Percentiles rank a stretch among this genome's conserved stretches.
Conservation (phyloP, 2,329 filamentous ascomycete genomes). For the Diaporthe batatas region DNA sequence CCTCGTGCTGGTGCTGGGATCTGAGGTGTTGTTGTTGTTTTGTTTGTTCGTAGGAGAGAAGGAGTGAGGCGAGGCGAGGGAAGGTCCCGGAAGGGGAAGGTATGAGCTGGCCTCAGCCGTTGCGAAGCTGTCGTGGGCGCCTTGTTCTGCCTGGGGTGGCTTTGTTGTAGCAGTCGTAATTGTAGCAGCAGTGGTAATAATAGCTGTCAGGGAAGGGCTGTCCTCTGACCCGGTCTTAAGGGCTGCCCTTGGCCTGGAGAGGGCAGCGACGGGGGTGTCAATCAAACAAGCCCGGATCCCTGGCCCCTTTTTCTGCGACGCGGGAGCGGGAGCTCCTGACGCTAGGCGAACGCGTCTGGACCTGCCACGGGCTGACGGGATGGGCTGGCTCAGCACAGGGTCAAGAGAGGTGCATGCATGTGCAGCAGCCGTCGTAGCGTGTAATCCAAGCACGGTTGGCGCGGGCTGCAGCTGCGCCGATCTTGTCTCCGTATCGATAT, state of each 20-base stretch:
- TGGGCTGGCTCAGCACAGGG: slow-evolving; percentile 4
- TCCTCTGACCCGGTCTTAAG: slow-evolving; percentile 7
- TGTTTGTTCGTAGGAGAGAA: no score
- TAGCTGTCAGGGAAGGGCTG: slow-evolving; percentile 14
- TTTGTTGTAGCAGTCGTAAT: not conserved
- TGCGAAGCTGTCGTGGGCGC: slow-evolving; percentile 18
- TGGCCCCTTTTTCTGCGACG: slow-evolving; percentile 33
- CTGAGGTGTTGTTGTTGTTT: not conserved
- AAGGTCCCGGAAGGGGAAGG: not conserved
- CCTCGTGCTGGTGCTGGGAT: not conserved
- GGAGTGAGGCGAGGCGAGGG: not conserved
- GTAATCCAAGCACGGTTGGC: slow-evolving; percentile 9
- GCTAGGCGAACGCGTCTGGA: slow-evolving; percentile 29
- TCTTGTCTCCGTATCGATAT: slow-evolving; percentile 6
- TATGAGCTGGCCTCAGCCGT: slow-evolving; percentile 29
- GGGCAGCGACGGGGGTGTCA: slow-evolving; percentile 16
- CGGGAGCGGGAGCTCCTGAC: slow-evolving; percentile 38
- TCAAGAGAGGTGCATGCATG: slow-evolving; percentile 35
- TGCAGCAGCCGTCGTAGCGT: slow-evolving; percentile 30
- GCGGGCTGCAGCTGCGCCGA: slow-evolving; percentile 27
- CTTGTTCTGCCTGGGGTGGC: not conserved
- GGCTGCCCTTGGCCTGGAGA: slow-evolving; percentile 5
- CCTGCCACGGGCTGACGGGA: no score
- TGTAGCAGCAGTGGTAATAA: no score
- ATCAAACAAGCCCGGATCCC: slow-evolving; percentile 29